Evolutionary conservation across 768 basidiomycete species (phyloP).

Genomic region (Lactifluus pinguis): DNA sequence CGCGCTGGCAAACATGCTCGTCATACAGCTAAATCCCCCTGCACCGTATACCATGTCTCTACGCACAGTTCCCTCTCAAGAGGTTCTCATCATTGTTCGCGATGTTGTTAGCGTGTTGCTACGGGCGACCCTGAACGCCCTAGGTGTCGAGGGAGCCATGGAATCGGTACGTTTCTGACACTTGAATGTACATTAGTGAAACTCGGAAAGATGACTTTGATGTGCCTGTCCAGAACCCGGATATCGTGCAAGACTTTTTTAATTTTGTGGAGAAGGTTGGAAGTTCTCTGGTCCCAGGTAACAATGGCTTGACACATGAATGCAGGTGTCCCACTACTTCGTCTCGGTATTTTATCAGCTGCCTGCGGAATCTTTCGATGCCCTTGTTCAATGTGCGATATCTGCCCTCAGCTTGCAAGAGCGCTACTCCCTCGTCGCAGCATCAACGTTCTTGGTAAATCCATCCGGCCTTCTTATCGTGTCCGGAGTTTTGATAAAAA

Average conservation of each 20-base stretch:
- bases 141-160: constrained; percentile 57
- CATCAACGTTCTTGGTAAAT: constrained; percentile 75
- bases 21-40: constrained; percentile 77
- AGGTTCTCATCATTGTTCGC: constrained; percentile 49
- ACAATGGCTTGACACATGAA: background rate
- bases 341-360: constrained; percentile 51
- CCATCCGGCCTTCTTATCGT: background rate
- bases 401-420: constrained; percentile 66
- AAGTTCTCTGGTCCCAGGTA: background rate
- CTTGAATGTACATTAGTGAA: background rate
- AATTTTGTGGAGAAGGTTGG: constrained; percentile 67
- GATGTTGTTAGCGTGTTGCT: constrained; percentile 49
- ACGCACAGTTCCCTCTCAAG: constrained; percentile 42
- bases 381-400: constrained; percentile 61
- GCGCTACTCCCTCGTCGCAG: constrained; percentile 75
- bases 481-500: background rate
- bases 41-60: constrained; percentile 36
- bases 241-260: constrained; percentile 87
- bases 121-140: constrained; percentile 42
- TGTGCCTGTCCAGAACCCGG: constrained; percentile 60
- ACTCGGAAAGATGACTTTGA: background rate
- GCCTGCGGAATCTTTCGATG: constrained; percentile 53
- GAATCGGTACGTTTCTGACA: constrained; percentile 42
- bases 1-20: constrained; percentile 67
- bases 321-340: constrained; percentile 48